Conservation (phyloP, 2,329 filamentous ascomycete genomes). For the Chaetomiaceae sp. region DNA sequence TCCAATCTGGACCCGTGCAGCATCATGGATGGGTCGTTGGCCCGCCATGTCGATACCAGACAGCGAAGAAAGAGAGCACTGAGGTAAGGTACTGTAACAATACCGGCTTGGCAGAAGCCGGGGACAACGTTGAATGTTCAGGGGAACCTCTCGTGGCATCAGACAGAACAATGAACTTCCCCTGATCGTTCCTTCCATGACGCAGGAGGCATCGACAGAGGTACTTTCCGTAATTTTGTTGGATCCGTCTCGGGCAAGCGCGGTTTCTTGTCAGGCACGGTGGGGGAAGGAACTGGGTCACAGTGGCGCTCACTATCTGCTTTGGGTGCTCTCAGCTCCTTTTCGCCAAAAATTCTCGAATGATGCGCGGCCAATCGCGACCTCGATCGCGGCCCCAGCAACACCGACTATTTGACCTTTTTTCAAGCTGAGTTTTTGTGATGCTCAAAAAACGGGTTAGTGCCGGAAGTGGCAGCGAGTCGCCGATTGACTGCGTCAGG, state of each 20-base stretch:
- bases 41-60: too few relatives aligned
- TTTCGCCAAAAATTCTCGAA: constrained; percentile 2
- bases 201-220: not conserved
- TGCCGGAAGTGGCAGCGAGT: not conserved
- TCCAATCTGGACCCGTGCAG: too few relatives aligned
- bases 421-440: not conserved
- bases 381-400: not conserved
- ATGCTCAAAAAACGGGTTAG: too few relatives aligned
- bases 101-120: too few relatives aligned
- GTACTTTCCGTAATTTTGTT: not conserved
- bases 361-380: not conserved
- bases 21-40: too few relatives aligned
- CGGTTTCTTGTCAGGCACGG: not conserved
- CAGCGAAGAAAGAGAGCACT: too few relatives aligned
- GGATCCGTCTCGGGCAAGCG: not conserved
- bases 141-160: too few relatives aligned
- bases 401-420: not conserved
- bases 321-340: constrained; percentile 2
- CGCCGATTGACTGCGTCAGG: not conserved
- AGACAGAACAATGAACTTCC: too few relatives aligned
- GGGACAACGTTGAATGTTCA: too few relatives aligned
- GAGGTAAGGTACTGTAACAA: too few relatives aligned
- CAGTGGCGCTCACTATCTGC: not conserved
- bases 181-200: too few relatives aligned
- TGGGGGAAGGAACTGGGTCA: not conserved